Conservation (phyloP, 176 grass and related monocot genomes). For the Cocos nucifera region DNA sequence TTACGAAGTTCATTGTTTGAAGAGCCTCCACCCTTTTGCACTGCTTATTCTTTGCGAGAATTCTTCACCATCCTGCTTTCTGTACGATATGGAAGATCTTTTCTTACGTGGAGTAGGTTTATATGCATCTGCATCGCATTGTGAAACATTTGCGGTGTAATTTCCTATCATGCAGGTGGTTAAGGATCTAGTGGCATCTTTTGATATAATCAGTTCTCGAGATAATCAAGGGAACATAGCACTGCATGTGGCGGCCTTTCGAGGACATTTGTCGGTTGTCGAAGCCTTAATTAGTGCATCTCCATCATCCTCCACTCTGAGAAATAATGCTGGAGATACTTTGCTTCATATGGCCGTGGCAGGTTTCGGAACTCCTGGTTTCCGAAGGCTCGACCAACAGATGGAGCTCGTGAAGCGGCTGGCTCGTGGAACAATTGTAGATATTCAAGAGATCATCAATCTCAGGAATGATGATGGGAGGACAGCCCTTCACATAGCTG, state of each 20-base stretch:
- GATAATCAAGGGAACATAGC: conserved; percentile 88
- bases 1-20: no score
- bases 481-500: conserved; percentile 78
- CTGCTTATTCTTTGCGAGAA: no score
- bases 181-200: conserved; percentile 45
- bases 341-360: conserved; percentile 88
- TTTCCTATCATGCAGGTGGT: conserved; percentile 17
- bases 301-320: conserved; percentile 33
- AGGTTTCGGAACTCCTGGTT: conserved; percentile 80
- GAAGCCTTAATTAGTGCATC: conserved; percentile 48
- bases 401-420: conserved; percentile 73
- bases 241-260: conserved; percentile 78
- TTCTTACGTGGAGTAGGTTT: no score
- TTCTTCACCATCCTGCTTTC: no score
- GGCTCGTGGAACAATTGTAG: conserved; percentile 26
- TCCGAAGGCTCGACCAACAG: conserved; percentile 67
- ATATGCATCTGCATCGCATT: no score
- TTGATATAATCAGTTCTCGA: conserved; percentile 39
- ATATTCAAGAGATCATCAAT: conserved; percentile 61
- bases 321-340: conserved; percentile 64
- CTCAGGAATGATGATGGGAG: conserved; percentile 57
- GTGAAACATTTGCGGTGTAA: neutral
- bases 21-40: no score
- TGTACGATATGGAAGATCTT: no score
- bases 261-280: conserved; percentile 56